A percentile compares a stretch with the other conserved stretches of the same genome.
Evolutionary conservation across 2,329 filamentous ascomycete genomes (phyloP).

Genomic region (Ophiocordyceps camponoti-saundersi): DNA sequence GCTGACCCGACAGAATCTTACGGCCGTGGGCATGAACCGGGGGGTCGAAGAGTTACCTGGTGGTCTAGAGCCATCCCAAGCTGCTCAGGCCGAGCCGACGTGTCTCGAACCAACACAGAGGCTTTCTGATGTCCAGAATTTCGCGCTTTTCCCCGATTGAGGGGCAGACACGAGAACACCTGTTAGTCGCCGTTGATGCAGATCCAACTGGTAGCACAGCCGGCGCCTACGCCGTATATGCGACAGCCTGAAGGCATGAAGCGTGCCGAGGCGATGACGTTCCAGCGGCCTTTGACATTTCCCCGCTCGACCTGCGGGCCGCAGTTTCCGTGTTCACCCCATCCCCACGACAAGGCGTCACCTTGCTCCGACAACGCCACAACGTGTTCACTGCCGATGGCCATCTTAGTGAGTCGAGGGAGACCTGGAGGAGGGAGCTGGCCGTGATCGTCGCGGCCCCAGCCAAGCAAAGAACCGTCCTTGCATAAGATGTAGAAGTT

Average conservation of each 20-base stretch:
- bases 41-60: conserved; percentile 10
- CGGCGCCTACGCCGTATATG: conserved; percentile 55
- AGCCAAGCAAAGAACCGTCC: conserved; percentile 46
- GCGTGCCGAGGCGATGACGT: conserved; percentile 42
- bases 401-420: conserved; percentile 43
- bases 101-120: conserved; percentile 55
- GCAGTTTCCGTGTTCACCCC: conserved; percentile 97
- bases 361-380: conserved; percentile 49
- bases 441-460: conserved; percentile 76
- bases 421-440: conserved; percentile 53
- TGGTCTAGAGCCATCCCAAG: conserved; percentile 6
- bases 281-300: conserved; percentile 54
- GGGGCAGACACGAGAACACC: not conserved
- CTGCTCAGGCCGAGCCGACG: conserved; percentile 10
- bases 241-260: conserved; percentile 31
- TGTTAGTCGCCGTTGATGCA: conserved; percentile 18
- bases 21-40: conserved; percentile 25
- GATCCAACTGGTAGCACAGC: conserved; percentile 81
- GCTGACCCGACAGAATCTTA: conserved; percentile 24
- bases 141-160: conserved; percentile 25
- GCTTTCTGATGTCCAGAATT: conserved; percentile 45
- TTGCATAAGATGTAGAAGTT: conserved; percentile 53
- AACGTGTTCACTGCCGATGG: conserved; percentile 81
- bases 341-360: conserved; percentile 74
- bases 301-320: conserved; percentile 48